These are phyloP conservation scores for Verticillium isaacii DNA, from an alignment of 2,329 filamentous ascomycete genomes.

Conservation along the genomic window DNA sequence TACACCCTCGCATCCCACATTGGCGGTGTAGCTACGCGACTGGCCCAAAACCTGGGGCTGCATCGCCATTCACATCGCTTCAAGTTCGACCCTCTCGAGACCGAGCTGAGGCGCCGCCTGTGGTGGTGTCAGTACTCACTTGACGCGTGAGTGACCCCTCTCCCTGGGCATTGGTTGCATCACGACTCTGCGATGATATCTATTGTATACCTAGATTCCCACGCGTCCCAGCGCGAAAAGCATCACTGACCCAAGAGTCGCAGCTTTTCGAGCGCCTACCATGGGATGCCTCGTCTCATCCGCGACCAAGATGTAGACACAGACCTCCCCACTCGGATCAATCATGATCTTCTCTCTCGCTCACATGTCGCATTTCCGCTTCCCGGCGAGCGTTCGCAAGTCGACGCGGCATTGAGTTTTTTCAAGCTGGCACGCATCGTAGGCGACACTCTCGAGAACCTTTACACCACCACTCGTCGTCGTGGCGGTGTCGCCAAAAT, in stretches of 20 bases:
- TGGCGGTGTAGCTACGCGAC: constrained; percentile 16
- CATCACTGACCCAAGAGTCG: background rate
- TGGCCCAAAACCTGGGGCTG: constrained; percentile 18
- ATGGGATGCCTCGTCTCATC: constrained; percentile 20
- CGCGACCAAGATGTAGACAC: constrained; percentile 20
- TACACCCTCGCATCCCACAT: constrained; percentile 16
- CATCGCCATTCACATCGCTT: constrained; percentile 20
- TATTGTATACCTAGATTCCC: too few species aligned
- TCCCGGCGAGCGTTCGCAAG: constrained; percentile 18
- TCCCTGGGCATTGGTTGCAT: background rate
- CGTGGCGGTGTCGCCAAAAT: constrained; percentile 19
- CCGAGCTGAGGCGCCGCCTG: constrained; percentile 16
- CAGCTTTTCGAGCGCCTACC: constrained; percentile 18
- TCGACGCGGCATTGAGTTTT: constrained; percentile 16
- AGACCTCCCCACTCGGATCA: constrained; percentile 17
- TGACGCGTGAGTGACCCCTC: constrained; percentile 13
- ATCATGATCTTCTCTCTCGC: constrained; percentile 17
- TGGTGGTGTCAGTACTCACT: constrained; percentile 22
- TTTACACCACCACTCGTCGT: constrained; percentile 19
- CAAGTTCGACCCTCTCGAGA: constrained; percentile 20
- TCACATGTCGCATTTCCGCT: constrained; percentile 17
- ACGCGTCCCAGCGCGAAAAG: too few species aligned
- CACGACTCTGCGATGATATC: too few species aligned
- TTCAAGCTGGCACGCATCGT: constrained; percentile 19
- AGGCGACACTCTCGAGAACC: constrained; percentile 15